These are phyloP conservation scores for Periconia digitata DNA, from an alignment of 2,329 filamentous ascomycete genomes.

Conservation along the genomic window DNA sequence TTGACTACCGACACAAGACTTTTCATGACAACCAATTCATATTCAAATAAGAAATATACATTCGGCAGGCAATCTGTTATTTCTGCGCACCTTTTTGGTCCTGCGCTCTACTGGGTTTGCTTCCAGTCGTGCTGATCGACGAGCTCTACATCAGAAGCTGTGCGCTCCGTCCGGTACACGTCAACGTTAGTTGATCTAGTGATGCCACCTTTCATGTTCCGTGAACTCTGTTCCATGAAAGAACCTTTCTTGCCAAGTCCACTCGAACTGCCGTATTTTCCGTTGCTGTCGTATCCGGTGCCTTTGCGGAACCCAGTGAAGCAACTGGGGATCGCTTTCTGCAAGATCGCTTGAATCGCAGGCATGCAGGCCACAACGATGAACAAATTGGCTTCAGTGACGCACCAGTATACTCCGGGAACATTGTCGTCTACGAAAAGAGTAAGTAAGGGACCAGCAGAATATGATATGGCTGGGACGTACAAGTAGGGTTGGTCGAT, in stretches of 20 bases:
- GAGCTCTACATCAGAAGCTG: constrained; percentile 24
- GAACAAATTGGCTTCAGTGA: constrained; percentile 29
- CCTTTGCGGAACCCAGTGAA: constrained; percentile 6
- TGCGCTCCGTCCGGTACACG: constrained; percentile 18
- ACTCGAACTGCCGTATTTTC: constrained; percentile 12
- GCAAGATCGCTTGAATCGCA: constrained; percentile 23
- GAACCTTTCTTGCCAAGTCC: constrained; percentile 17
- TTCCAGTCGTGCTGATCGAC: too few relatives aligned
- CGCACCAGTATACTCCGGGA: constrained; percentile 27
- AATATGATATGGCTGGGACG: constrained; percentile 3
- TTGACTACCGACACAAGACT: too few relatives aligned
- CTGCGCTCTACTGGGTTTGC: too few relatives aligned
- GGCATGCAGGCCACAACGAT: constrained; percentile 32
- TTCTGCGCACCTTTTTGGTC: too few relatives aligned
- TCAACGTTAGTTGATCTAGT: constrained; percentile 25
- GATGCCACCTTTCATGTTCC: constrained; percentile 15
- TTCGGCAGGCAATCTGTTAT: too few relatives aligned
- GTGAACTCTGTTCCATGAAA: constrained; percentile 12
- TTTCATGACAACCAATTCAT: too few relatives aligned
- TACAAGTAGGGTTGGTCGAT: constrained; percentile 26
- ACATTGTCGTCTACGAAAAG: constrained; percentile 24
- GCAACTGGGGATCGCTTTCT: constrained; percentile 12
- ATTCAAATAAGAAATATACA: too few relatives aligned
- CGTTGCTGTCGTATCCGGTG: constrained; percentile 16
- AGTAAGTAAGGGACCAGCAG: not conserved